phyloP scores from a whole-genome alignment of 768 basidiomycete genomes.

The Pleurotus eryngii region DNA sequence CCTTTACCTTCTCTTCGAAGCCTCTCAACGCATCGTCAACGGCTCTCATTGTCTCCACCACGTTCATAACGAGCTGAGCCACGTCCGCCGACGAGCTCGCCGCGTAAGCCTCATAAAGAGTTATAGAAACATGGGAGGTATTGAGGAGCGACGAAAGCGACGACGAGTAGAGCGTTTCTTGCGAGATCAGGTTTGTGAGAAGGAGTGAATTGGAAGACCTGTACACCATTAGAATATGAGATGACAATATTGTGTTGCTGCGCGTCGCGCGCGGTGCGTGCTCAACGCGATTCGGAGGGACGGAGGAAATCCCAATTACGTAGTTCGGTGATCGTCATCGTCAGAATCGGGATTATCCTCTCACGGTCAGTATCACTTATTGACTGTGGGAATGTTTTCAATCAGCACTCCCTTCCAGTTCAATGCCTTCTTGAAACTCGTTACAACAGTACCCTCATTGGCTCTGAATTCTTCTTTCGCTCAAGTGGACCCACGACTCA shows the following conservation, averaged over 20 bases:
- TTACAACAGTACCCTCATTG: no score
- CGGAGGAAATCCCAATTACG: not conserved
- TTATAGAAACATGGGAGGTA: conserved; percentile 55
- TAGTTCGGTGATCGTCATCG: not conserved
- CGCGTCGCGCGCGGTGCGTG: no score
- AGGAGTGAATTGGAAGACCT: conserved; percentile 72
- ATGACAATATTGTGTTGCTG: no score
- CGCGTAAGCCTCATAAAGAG: conserved; percentile 71
- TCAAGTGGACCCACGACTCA: no score
- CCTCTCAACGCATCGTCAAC: conserved; percentile 67
- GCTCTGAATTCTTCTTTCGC: no score
- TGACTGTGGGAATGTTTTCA: not conserved
- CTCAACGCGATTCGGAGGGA: not conserved
- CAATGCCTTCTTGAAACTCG: no score
- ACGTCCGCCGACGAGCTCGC: conserved; percentile 57
- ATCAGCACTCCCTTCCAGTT: no score
- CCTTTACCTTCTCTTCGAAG: conserved; percentile 59
- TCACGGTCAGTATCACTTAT: not conserved
- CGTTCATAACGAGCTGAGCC: conserved; percentile 50
- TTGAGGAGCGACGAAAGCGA: conserved; percentile 56
- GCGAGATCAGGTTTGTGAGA: conserved; percentile 59
- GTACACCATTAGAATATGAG: conserved; percentile 53
- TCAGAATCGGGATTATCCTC: not conserved
- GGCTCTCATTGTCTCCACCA: conserved; percentile 55
- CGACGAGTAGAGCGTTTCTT: conserved; percentile 72